A percentile compares a stretch with the other conserved stretches of the same genome.
Evolutionary conservation across 768 basidiomycete genomes (phyloP).

Genomic region (Trametes sanguinea): DNA sequence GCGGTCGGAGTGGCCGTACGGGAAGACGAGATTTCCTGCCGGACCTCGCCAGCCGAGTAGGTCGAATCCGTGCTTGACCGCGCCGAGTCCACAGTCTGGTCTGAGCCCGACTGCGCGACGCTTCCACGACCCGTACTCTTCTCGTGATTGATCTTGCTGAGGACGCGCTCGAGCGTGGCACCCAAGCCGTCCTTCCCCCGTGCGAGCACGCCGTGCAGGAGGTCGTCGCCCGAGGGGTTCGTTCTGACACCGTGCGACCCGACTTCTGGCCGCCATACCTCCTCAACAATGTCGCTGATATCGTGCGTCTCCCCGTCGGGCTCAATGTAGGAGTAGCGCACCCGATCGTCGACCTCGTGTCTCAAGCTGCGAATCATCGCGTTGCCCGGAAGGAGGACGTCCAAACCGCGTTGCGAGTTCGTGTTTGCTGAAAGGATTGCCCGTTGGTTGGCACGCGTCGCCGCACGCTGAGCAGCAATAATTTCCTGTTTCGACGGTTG

Average conservation of each 20-base stretch:
- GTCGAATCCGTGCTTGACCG: constrained; percentile 48
- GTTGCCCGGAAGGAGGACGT: constrained; percentile 83
- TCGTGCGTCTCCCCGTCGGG: constrained; percentile 89
- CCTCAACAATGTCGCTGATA: constrained; percentile 90
- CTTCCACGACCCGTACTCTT: constrained; percentile 41
- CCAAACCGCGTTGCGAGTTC: constrained; percentile 85
- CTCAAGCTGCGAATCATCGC: constrained; percentile 84
- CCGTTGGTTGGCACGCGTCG: constrained; percentile 80
- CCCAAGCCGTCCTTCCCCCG: constrained; percentile 60
- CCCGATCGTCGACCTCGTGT: constrained; percentile 65
- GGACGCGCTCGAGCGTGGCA: constrained; percentile 72
- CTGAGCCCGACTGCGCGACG: constrained; percentile 26
- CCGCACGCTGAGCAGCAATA: constrained; percentile 90
- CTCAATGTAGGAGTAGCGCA: constrained; percentile 94
- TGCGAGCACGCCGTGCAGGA: constrained; percentile 66
- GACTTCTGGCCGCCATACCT: constrained; percentile 67
- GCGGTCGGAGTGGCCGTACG: constrained; percentile 36
- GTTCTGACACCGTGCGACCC: constrained; percentile 25
- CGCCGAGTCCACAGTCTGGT: constrained; percentile 29
- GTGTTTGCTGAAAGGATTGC: constrained; percentile 83
- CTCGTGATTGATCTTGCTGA: constrained; percentile 73
- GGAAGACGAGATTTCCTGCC: constrained; percentile 29
- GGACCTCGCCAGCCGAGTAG: constrained; percentile 46
- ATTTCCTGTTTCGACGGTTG: constrained; percentile 78
- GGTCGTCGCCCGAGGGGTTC: constrained; percentile 49